Percentiles rank a stretch among this genome's conserved stretches.
Evolutionary conservation across 1,139 yeast species (phyloP).

Genomic region (Sugiyamaella japonica): DNA sequence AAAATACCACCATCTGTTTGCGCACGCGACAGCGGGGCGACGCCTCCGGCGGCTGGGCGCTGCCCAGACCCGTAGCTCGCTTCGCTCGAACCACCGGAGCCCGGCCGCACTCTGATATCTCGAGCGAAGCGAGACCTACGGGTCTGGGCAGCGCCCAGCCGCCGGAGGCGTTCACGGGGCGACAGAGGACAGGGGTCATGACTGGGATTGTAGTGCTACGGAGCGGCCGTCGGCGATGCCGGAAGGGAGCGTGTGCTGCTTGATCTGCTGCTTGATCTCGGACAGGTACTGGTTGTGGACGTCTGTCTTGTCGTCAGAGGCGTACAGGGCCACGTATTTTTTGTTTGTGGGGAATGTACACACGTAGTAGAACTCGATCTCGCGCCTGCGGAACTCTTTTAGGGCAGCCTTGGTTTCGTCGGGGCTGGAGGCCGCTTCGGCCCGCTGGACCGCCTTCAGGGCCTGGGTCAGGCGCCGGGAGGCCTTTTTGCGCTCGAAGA

Average conservation of each 20-base stretch:
- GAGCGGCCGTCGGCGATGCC: conserved; percentile 29
- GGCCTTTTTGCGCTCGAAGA: conserved; percentile 90
- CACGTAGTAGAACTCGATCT: conserved; percentile 74
- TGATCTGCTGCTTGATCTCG: conserved; percentile 28
- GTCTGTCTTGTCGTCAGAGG: conserved; percentile 30
- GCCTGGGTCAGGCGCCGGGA: conserved; percentile 68
- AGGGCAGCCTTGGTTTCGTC: conserved; percentile 40
- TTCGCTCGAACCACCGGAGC: neutral
- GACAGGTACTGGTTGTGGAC: conserved; percentile 29
- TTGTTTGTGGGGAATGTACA: conserved; percentile 74
- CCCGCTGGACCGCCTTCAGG: conserved; percentile 47
- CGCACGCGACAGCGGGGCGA: neutral
- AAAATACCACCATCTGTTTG: neutral
- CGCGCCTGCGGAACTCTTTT: conserved; percentile 53
- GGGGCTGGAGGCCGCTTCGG: conserved; percentile 27
- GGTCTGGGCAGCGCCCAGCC: conserved; percentile 14
- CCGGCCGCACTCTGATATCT: neutral
- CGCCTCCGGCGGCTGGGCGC: conserved; percentile 14
- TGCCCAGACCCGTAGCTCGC: conserved; percentile 8
- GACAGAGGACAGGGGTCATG: neutral
- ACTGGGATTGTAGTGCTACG: conserved; percentile 20
- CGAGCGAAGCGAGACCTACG: neutral
- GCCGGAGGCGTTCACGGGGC: neutral
- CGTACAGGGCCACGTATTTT: conserved; percentile 78
- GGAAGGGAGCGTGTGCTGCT: conserved; percentile 28